Evolutionary conservation across 2,329 filamentous ascomycete genomes (phyloP).

Genomic region (Ceratocystis lukuohia): DNA sequence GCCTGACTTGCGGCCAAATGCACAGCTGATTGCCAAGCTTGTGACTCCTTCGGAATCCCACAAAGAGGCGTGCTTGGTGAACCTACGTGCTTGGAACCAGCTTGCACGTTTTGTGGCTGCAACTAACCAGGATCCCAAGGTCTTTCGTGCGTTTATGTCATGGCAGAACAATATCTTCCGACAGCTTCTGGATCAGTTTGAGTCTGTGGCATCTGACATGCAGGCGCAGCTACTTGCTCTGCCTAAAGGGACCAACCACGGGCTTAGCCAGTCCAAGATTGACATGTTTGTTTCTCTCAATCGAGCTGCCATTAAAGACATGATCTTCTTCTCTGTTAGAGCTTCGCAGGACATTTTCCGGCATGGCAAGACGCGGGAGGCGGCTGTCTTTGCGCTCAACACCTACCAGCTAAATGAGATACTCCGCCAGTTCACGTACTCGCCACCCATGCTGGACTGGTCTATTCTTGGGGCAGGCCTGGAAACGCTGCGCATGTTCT

Average conservation of each 20-base stretch:
- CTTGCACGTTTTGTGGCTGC: constrained; percentile 45
- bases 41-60: constrained; percentile 48
- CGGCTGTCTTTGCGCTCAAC: constrained; percentile 38
- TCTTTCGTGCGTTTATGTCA: constrained; percentile 33
- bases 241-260: constrained; percentile 30
- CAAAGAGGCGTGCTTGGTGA: constrained; percentile 53
- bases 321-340: constrained; percentile 36
- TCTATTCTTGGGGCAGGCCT: constrained; percentile 33
- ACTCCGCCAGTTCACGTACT: constrained; percentile 35
- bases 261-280: constrained; percentile 34
- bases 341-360: constrained; percentile 40
- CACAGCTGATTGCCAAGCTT: constrained; percentile 44
- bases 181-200: constrained; percentile 44
- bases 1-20: constrained; percentile 37
- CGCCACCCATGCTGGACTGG: constrained; percentile 34
- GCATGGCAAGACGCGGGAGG: constrained; percentile 33
- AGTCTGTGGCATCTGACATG: constrained; percentile 42
- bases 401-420: constrained; percentile 38
- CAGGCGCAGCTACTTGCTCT: constrained; percentile 41
- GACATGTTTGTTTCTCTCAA: constrained; percentile 39
- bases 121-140: constrained; percentile 31
- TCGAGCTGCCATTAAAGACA: constrained; percentile 39
- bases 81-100: constrained; percentile 49
- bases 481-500: constrained; percentile 35
- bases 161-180: constrained; percentile 47